Base-by-base conservation (phyloP, 1,139 yeast species). In the Suhomyces atakaporum region DNA sequence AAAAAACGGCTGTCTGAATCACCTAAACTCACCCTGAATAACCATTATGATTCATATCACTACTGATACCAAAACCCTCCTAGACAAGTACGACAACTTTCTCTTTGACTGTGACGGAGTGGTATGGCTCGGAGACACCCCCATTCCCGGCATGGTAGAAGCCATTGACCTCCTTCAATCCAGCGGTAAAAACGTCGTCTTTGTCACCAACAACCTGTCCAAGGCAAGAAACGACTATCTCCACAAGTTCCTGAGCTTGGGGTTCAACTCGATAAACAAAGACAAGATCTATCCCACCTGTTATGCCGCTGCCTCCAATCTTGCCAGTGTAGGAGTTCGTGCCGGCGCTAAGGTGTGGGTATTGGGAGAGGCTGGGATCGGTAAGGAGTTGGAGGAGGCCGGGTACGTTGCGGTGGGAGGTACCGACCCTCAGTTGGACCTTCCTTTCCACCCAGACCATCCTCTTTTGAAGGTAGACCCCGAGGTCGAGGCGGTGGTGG, bases 41-140 rank as follows among this genome's bases (percentile, higher is more conserved):
- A n/a, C n/a, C n/a, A n/a, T n/a, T n/a, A n/a, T n/a, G n/a, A n/a
- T n/a, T n/a, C n/a, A n/a, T n/a, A n/a, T n/a, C n/a, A n/a, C n/a
- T n/a, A n/a, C n/a, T n/a, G n/a, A 37, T 23, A 84, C 79, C 3
- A 67, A 70, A 31, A 53, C 62, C n/a, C 65, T 90, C 34, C 60
- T 90, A 10, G 73, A 70, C 43, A 60, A 70, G 31, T 84, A 81
- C 57, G 96, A 88, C 54, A 84, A 85, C 42, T 89, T 89, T 51
- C 66, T 90, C 41, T 90, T 90, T 56, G 97, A 90, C 55, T 90
- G 97, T 62, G 97, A 90, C 57, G 97, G 90, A 0, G 97, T 90
- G 7, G 69, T 90, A 35, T 90, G 97, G 97, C 68, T 84, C 25
- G 97, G 96, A 11, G 76, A 77, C 35, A 77, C 74, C 32, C 60